These are phyloP conservation scores for Choanephora cucurbitarum DNA, from an alignment of 371 early-diverging fungal species.

Conservation along the genomic window DNA sequence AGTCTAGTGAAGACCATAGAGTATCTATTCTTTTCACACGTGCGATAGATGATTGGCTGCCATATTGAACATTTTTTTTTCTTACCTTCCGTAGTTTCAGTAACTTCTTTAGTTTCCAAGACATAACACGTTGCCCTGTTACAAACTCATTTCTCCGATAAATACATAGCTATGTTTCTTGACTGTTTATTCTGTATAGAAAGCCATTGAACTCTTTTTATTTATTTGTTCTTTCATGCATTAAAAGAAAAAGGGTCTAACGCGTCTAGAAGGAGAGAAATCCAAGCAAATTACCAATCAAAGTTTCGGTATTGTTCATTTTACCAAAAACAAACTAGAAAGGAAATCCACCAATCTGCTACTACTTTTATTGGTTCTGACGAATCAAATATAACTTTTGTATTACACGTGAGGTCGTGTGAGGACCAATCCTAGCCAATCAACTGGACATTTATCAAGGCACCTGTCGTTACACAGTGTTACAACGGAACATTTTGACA, in stretches of 20 bases:
- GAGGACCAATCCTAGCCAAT: constrained; percentile 19
- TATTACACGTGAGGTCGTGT: constrained; percentile 34
- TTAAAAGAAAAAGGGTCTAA: too few relatives aligned
- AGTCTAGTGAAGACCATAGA: constrained; percentile 17
- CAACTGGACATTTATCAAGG: not conserved
- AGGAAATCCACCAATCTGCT: constrained; percentile 9
- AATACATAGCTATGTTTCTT: too few relatives aligned
- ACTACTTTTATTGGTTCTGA: constrained; percentile 7
- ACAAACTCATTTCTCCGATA: constrained; percentile 1
- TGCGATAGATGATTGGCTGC: constrained; percentile 19
- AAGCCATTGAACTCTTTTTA: too few relatives aligned
- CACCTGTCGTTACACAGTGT: constrained; percentile 6
- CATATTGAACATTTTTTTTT: not conserved
- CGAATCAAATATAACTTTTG: constrained; percentile 18
- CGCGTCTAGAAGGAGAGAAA: too few relatives aligned
- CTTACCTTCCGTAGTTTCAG: not conserved
- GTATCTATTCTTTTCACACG: constrained; percentile 12
- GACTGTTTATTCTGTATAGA: too few relatives aligned
- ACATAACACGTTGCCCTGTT: constrained; percentile 16
- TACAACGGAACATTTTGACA: constrained; percentile 13
- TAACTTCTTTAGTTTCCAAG: constrained; percentile 12
- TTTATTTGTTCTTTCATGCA: too few relatives aligned
- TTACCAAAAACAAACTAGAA: too few relatives aligned
- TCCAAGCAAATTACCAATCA: not conserved
- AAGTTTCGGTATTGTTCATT: constrained; percentile 4